Evolutionary conservation across 2,329 filamentous ascomycete genomes (phyloP).

Genomic region (Aspergillus puulaauensis): DNA sequence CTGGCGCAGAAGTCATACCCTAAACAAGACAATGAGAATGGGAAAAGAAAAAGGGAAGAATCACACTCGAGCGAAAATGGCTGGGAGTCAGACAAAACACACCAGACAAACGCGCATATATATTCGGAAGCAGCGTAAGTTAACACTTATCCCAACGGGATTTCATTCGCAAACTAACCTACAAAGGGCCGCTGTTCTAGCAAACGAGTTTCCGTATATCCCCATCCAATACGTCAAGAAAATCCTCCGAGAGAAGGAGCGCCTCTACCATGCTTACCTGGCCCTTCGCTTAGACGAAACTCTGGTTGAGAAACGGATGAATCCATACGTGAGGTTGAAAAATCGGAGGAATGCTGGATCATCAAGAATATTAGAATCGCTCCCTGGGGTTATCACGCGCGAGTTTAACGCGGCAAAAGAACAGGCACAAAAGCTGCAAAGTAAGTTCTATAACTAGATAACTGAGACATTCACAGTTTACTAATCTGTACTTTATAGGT

Average conservation of each 20-base stretch:
- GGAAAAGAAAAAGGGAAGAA: constrained; percentile 31
- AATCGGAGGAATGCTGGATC: constrained; percentile 9
- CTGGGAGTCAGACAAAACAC: constrained; percentile 25
- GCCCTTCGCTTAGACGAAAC: constrained; percentile 25
- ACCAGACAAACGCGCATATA: constrained; percentile 20
- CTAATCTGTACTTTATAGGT: constrained; percentile 4
- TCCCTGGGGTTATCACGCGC: constrained; percentile 7
- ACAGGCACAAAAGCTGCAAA: constrained; percentile 17
- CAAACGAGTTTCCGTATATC: constrained; percentile 37
- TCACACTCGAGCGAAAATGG: constrained; percentile 24
- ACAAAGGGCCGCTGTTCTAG: constrained; percentile 2
- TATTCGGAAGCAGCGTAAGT: constrained; percentile 25
- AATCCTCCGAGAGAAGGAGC: constrained; percentile 29
- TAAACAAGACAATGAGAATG: constrained; percentile 39
- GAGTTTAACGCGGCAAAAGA: constrained; percentile 31
- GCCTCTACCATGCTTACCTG: constrained; percentile 30
- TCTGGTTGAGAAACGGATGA: constrained; percentile 4
- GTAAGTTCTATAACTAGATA: constrained; percentile 10
- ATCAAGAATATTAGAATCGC: background rate
- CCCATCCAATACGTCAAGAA: constrained; percentile 39
- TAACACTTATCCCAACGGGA: background rate
- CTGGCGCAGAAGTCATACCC: constrained; percentile 44
- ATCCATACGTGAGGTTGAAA: constrained; percentile 22
- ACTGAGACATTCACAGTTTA: background rate
- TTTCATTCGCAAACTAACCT: background rate